These are phyloP conservation scores for Monosporozyma unispora DNA, from an alignment of 805 yeast species.

Conservation along the genomic window DNA sequence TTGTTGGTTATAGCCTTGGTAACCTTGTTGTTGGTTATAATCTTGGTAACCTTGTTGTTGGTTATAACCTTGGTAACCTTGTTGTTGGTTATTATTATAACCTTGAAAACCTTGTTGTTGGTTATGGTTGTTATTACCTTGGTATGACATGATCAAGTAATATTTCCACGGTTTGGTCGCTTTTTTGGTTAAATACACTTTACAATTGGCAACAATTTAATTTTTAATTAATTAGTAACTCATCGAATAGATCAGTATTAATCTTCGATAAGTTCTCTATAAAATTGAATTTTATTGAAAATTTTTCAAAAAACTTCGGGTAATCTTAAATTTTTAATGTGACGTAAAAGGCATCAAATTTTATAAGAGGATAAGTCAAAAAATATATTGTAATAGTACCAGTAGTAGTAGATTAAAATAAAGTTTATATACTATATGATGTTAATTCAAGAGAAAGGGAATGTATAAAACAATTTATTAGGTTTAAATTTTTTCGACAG, in stretches of 20 bases:
- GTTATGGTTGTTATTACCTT: slow-evolving; percentile 5
- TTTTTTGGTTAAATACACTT: background rate
- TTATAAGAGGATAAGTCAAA: no score
- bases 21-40: slow-evolving; percentile 20
- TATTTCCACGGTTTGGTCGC: background rate
- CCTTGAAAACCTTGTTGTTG: slow-evolving; percentile 32
- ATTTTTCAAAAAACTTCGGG: background rate
- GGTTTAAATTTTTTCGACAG: slow-evolving; percentile 27
- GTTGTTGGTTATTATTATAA: slow-evolving; percentile 18
- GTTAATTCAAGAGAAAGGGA: background rate
- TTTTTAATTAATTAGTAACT: background rate
- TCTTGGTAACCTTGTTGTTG: slow-evolving; percentile 16
- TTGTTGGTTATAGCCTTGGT: slow-evolving; percentile 16
- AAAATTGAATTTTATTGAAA: background rate
- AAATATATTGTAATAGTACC: no score
- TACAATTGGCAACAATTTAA: background rate
- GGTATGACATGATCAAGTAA: background rate
- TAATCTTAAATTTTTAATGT: background rate
- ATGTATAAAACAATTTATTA: background rate
- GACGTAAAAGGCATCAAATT: background rate
- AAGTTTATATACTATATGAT: background rate
- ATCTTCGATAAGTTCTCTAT: background rate
- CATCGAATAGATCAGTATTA: background rate
- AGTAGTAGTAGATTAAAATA: no score
- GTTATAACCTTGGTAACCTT: slow-evolving; percentile 13